A percentile compares a stretch with the other conserved stretches of the same genome.
Evolutionary conservation across 768 basidiomycete genomes (phyloP).

Genomic region (Guyanaporus albipodus): DNA sequence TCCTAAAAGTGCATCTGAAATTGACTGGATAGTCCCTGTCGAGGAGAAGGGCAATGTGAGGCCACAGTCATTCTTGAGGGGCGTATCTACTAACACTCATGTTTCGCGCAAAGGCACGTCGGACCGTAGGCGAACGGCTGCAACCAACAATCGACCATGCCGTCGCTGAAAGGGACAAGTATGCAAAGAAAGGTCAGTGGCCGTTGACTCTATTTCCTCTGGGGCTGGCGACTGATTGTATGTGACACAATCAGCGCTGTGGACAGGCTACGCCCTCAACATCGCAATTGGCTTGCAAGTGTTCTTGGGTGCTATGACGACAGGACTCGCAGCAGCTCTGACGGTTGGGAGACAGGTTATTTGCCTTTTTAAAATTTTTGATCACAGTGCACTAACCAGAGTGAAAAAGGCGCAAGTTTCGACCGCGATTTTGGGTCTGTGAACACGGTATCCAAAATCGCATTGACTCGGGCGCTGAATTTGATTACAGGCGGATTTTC

Average conservation of each 20-base stretch:
- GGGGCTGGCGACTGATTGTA: neutral
- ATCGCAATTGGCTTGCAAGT: slow-evolving; percentile 61
- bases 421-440: slow-evolving; percentile 39
- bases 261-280: slow-evolving; percentile 35
- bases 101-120: slow-evolving; percentile 24
- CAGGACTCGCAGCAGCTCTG: slow-evolving; percentile 53
- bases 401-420: slow-evolving; percentile 33
- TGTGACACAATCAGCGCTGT: slow-evolving; percentile 24
- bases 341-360: slow-evolving; percentile 38
- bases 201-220: too few relatives aligned
- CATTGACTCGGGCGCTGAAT: neutral
- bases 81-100: neutral
- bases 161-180: slow-evolving; percentile 42
- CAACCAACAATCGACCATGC: slow-evolving; percentile 52
- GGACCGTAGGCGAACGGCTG: slow-evolving; percentile 50
- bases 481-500: slow-evolving; percentile 50
- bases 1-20: too few relatives aligned
- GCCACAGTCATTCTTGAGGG: too few relatives aligned
- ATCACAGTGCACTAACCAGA: slow-evolving; percentile 6
- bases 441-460: neutral
- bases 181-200: slow-evolving; percentile 42
- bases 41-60: too few relatives aligned
- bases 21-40: too few relatives aligned
- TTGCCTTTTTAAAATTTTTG: too few relatives aligned
- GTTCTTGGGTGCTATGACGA: slow-evolving; percentile 61